Evolutionary conservation across 1,284 basidiomycete species (phyloP).

Genomic region (Boletus coffeatus): DNA sequence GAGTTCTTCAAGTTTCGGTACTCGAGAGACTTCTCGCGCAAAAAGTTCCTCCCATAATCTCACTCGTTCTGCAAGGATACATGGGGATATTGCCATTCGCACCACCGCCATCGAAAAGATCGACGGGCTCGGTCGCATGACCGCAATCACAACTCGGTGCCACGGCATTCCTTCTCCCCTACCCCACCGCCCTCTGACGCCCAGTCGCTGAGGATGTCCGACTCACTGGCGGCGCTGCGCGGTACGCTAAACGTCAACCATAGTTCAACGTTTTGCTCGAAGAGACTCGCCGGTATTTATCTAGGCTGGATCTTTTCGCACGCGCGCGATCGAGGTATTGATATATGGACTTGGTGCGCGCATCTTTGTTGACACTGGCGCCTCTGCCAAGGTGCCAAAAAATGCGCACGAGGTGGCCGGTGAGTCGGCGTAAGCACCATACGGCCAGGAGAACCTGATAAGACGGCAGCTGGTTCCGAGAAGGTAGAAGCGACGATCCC

Average conservation of each 20-base stretch:
- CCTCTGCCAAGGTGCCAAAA: constrained; percentile 19
- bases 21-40: background rate
- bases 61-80: constrained; percentile 1
- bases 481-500: constrained; percentile 47
- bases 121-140: constrained; percentile 8
- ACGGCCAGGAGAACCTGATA: background rate
- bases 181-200: constrained; percentile 42
- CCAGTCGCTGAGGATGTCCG: constrained; percentile 30
- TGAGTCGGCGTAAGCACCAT: background rate
- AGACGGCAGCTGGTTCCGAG: background rate
- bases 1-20: no score
- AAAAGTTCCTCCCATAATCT: constrained; percentile 5
- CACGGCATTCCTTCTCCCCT: constrained; percentile 7
- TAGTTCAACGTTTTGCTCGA: no score
- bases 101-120: background rate
- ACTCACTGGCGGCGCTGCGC: background rate
- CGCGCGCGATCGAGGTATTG: constrained; percentile 43
- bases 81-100: background rate
- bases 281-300: no score
- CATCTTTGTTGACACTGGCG: constrained; percentile 40
- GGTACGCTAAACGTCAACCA: no score
- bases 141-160: constrained; percentile 19
- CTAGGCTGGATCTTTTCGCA: no score
- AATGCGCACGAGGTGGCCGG: constrained; percentile 9
- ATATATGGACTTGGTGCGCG: constrained; percentile 50